Percentiles rank a stretch among this genome's conserved stretches.
phyloP scores from a whole-genome alignment of 2,329 filamentous ascomycete species.

The Sarocladium strictum region DNA sequence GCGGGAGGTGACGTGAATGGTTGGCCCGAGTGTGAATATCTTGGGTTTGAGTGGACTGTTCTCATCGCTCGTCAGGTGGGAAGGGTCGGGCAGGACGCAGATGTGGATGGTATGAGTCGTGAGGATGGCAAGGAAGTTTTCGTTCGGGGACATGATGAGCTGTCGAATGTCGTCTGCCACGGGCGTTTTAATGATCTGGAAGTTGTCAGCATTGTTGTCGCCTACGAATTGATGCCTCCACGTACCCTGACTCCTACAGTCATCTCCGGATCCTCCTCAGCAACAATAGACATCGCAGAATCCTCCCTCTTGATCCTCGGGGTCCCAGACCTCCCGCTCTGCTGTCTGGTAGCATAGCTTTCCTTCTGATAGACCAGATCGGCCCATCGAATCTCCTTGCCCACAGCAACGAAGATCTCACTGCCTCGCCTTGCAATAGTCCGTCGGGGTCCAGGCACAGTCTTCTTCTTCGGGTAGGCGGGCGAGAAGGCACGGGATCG shows the following conservation, averaged over 20 bases:
- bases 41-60: slow-evolving; percentile 67
- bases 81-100: slow-evolving; percentile 74
- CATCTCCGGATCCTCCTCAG: slow-evolving; percentile 22
- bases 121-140: slow-evolving; percentile 75
- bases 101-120: slow-evolving; percentile 87
- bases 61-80: slow-evolving; percentile 67
- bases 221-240: slow-evolving; percentile 4
- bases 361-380: slow-evolving; percentile 78
- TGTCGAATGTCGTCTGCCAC: slow-evolving; percentile 80
- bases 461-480: slow-evolving; percentile 37
- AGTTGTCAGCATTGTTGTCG: slow-evolving; percentile 16
- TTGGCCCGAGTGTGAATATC: slow-evolving; percentile 87
- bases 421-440: slow-evolving; percentile 77
- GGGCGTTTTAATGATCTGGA: slow-evolving; percentile 67
- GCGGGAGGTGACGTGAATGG: slow-evolving; percentile 82
- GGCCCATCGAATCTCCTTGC: slow-evolving; percentile 87
- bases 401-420: slow-evolving; percentile 83
- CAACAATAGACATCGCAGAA: slow-evolving; percentile 30
- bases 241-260: slow-evolving; percentile 28
- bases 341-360: slow-evolving; percentile 27
- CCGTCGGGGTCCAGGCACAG: slow-evolving; percentile 44
- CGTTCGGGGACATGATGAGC: slow-evolving; percentile 75
- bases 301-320: slow-evolving; percentile 43
- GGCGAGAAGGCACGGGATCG: slow-evolving; percentile 33
- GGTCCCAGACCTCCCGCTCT: slow-evolving; percentile 24